phyloP scores from a whole-genome alignment of 2,329 filamentous ascomycete genomes.

The Cytospora piceicola region DNA sequence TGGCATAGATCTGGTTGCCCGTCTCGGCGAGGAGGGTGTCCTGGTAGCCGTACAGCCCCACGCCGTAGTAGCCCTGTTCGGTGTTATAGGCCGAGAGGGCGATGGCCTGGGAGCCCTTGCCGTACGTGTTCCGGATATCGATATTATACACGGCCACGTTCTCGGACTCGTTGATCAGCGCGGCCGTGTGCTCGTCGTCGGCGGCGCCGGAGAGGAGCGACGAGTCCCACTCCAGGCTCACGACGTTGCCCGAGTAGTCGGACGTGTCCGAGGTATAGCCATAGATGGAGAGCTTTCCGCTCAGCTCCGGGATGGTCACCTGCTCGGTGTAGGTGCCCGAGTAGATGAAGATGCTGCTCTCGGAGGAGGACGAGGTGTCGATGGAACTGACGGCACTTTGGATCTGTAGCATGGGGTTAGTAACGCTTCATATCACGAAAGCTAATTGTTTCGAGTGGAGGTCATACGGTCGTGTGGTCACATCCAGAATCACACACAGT shows the following conservation, averaged over 20 bases:
- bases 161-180: slow-evolving; percentile 48
- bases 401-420: slow-evolving; percentile 13
- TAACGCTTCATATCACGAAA: too few relatives aligned
- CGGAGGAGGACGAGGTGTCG: slow-evolving; percentile 18
- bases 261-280: slow-evolving; percentile 54
- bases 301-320: slow-evolving; percentile 53
- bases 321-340: slow-evolving; percentile 62
- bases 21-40: slow-evolving; percentile 57
- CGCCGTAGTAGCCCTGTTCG: slow-evolving; percentile 61
- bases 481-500: slow-evolving; percentile 28
- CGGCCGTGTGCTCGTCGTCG: slow-evolving; percentile 42
- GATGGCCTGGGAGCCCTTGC: slow-evolving; percentile 54
- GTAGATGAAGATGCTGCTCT: slow-evolving; percentile 29
- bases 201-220: slow-evolving; percentile 24
- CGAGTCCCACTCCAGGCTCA: slow-evolving; percentile 25
- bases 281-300: slow-evolving; percentile 56
- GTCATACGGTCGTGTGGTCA: slow-evolving; percentile 26
- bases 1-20: slow-evolving; percentile 58
- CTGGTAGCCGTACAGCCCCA: slow-evolving; percentile 58
- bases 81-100: slow-evolving; percentile 55
- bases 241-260: slow-evolving; percentile 54
- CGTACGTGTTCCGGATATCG: slow-evolving; percentile 55
- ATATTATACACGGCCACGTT: slow-evolving; percentile 60
- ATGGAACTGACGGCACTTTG: slow-evolving; percentile 29
- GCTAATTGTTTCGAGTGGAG: not conserved